Percentiles rank a stretch among this genome's conserved stretches.
These are phyloP conservation scores for Paraphaeosphaeria minitans DNA, from an alignment of 2,329 filamentous ascomycete species.

Conservation along the genomic window DNA sequence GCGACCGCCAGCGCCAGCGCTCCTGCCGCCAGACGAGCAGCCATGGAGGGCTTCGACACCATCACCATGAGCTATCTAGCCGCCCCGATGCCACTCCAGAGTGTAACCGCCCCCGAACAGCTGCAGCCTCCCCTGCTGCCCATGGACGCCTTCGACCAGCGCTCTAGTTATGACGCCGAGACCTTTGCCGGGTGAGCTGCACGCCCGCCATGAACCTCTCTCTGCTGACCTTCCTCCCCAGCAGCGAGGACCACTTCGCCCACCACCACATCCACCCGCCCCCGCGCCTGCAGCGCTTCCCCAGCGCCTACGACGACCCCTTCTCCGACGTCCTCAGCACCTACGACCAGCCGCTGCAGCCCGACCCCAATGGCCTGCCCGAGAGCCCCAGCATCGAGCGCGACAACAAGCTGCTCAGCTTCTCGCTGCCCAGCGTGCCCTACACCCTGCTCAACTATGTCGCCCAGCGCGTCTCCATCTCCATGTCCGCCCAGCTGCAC, in stretches of 20 bases:
- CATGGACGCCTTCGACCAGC: constrained; percentile 63
- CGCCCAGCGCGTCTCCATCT: constrained; percentile 66
- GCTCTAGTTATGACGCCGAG: constrained; percentile 65
- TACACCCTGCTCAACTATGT: constrained; percentile 70
- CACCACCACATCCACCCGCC: constrained; percentile 50
- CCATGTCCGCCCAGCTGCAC: constrained; percentile 76
- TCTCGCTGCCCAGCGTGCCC: constrained; percentile 54
- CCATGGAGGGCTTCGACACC: constrained; percentile 63
- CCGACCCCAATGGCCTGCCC: constrained; percentile 51
- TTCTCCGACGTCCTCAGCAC: constrained; percentile 58
- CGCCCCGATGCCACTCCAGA: constrained; percentile 61
- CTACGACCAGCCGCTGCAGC: constrained; percentile 52
- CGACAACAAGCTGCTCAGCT: constrained; percentile 63
- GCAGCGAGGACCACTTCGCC: constrained; percentile 58
- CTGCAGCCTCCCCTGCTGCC: constrained; percentile 52
- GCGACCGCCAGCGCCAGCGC: constrained; percentile 12
- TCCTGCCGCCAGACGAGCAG: constrained; percentile 34
- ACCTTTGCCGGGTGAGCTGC: constrained; percentile 62
- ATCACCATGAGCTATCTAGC: constrained; percentile 67
- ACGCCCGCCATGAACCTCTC: constrained; percentile 19
- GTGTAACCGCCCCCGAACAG: constrained; percentile 52
- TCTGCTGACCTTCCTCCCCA: constrained; percentile 42
- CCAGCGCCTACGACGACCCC: constrained; percentile 56
- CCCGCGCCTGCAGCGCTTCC: constrained; percentile 55
- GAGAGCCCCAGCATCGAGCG: constrained; percentile 65